Evolutionary conservation across 371 early-diverging fungal species (phyloP).

Genomic region (Actinomortierella ambigua): DNA sequence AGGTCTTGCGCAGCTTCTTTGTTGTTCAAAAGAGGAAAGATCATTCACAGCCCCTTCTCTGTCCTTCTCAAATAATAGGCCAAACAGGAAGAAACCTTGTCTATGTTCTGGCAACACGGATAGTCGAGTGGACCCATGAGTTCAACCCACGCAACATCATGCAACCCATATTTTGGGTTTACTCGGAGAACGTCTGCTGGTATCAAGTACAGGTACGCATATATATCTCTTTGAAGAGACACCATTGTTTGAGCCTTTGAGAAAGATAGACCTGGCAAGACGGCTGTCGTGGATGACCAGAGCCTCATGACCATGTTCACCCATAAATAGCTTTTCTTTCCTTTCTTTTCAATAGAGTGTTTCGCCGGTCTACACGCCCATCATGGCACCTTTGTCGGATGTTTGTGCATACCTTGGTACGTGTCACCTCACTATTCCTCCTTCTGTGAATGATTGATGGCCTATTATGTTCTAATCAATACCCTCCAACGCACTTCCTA

Average conservation of each 20-base stretch:
- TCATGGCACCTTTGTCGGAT: conserved; percentile 10
- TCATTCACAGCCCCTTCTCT: too few relatives aligned
- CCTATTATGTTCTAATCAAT: too few relatives aligned
- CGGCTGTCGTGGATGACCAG: too few relatives aligned
- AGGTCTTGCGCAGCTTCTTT: too few relatives aligned
- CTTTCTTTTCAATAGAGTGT: conserved; percentile 4
- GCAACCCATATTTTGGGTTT: conserved; percentile 21
- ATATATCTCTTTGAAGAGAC: not conserved
- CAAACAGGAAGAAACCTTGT: not conserved
- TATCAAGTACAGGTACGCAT: conserved; percentile 25
- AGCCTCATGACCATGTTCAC: too few relatives aligned
- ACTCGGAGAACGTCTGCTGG: conserved; percentile 27
- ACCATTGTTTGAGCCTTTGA: too few relatives aligned
- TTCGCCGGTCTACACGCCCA: conserved; percentile 7
- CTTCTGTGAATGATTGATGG: not conserved
- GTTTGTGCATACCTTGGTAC: conserved; percentile 28
- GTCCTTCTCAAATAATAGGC: too few relatives aligned
- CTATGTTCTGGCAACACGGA: not conserved
- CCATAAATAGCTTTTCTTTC: too few relatives aligned
- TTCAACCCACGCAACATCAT: conserved; percentile 9
- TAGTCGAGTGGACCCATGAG: conserved; percentile 32
- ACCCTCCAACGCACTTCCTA: not conserved
- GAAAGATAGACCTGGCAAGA: too few relatives aligned
- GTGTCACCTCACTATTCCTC: not conserved
- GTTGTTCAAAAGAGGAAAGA: too few relatives aligned